A percentile compares a stretch with the other conserved stretches of the same genome.
Conservation (phyloP, 257 asterid species). For the Vinca minor region DNA sequence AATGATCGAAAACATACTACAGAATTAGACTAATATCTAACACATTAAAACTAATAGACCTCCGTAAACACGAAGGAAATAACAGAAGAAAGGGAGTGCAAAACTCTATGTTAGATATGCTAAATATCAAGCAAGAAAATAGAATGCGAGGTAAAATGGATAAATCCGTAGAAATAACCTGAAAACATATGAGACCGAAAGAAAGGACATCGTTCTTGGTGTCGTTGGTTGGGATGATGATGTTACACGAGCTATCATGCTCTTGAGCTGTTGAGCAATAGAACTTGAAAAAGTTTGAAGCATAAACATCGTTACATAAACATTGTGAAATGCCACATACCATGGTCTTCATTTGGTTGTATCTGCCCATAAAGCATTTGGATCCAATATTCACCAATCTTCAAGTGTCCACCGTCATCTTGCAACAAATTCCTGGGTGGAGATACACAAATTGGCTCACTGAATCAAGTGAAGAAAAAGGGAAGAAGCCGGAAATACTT, state of each 20-base stretch:
- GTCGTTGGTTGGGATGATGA: slow-evolving; percentile 18
- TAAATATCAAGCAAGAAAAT: slow-evolving; percentile 1
- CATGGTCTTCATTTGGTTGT: slow-evolving; percentile 35
- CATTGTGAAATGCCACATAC: slow-evolving; percentile 17
- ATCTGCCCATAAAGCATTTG: slow-evolving; percentile 49
- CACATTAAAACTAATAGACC: not conserved
- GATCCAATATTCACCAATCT: slow-evolving; percentile 57
- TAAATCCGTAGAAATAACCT: slow-evolving; percentile 24
- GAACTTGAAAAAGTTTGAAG: slow-evolving; percentile 3
- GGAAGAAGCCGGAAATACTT: not conserved
- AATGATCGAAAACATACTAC: not conserved
- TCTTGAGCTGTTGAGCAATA: slow-evolving; percentile 18
- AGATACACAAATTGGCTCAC: not conserved
- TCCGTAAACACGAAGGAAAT: not conserved
- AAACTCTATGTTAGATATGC: not conserved
- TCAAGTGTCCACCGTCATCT: slow-evolving; percentile 54
- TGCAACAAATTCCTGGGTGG: slow-evolving; percentile 47
- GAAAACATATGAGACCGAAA: slow-evolving; percentile 40
- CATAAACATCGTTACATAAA: not conserved
- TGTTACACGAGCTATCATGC: slow-evolving; percentile 4
- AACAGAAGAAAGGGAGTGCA: not conserved
- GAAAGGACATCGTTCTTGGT: slow-evolving; percentile 40
- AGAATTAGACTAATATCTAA: not conserved
- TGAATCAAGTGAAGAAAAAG: not conserved
- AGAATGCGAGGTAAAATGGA: not conserved